phyloP scores from a whole-genome alignment of 768 basidiomycete genomes.

The Plicaturopsis crispa region DNA sequence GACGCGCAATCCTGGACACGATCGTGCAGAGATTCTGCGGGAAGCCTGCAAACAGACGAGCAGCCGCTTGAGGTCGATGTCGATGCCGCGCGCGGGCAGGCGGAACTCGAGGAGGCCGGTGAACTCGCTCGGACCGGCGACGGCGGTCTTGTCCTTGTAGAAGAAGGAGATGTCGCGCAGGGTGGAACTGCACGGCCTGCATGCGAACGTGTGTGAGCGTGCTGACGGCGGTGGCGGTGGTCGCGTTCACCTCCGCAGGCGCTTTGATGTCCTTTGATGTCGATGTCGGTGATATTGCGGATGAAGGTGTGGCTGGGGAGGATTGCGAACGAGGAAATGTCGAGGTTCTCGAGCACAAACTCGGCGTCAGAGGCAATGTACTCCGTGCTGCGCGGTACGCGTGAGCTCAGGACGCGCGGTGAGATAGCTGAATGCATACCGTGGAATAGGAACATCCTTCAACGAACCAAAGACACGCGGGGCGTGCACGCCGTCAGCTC shows the following conservation, averaged over 20 bases:
- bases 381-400: slow-evolving; percentile 42
- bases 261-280: slow-evolving; percentile 49
- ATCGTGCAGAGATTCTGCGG: slow-evolving; percentile 89
- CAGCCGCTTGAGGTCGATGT: slow-evolving; percentile 83
- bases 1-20: slow-evolving; percentile 85
- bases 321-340: slow-evolving; percentile 57
- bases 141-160: slow-evolving; percentile 54
- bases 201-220: slow-evolving; percentile 58
- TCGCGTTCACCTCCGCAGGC: slow-evolving; percentile 20
- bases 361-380: slow-evolving; percentile 62
- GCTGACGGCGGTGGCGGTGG: slow-evolving; percentile 44
- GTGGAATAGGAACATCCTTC: slow-evolving; percentile 62
- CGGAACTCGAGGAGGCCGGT: slow-evolving; percentile 55
- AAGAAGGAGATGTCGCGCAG: slow-evolving; percentile 68
- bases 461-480: slow-evolving; percentile 47
- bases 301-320: slow-evolving; percentile 67
- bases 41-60: slow-evolving; percentile 96
- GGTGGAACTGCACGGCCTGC: slow-evolving; percentile 54
- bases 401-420: background rate
- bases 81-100: slow-evolving; percentile 60
- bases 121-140: slow-evolving; percentile 47
- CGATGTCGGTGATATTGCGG: slow-evolving; percentile 60
- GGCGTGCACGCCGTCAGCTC: slow-evolving; percentile 62
- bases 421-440: slow-evolving; percentile 28
- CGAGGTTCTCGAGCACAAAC: slow-evolving; percentile 68